Evolutionary conservation across 2,329 filamentous ascomycete species (phyloP), one percentile per base, ranked within the genome.

Genomic region (Ophiostoma piceae): DNA sequence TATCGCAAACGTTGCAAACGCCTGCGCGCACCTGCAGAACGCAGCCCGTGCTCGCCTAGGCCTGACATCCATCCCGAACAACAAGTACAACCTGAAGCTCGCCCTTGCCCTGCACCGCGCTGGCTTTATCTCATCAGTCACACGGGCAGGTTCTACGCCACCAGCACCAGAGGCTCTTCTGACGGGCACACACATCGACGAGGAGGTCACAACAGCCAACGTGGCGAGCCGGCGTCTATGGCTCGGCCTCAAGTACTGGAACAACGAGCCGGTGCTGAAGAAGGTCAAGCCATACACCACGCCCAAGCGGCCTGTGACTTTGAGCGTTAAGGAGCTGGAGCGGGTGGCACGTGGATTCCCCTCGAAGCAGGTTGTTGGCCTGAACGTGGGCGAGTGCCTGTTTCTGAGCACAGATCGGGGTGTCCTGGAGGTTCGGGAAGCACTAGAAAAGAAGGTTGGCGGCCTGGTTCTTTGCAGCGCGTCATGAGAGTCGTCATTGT

Each of bases 21-120:
- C 94, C 81, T 96, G 92, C 84, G 93, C 92, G 74, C 93, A 97
- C 82, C 85, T 97, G 70, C 92, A 95, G 79, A 97, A 97, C 83
- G 92, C 91, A 74, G 90, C 90, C 70, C 88, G 88, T 76, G 92
- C 91, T n/a, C 88, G 90, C 1, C 87, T 97, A 0, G 91, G 90
- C 74, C 84, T 96, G 67, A 97, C 94, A 41, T 96, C 92, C 8
- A 85, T 97, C 73, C 88, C 90, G 65, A 89, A 90, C 81, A 89
- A 87, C 67, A 94, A 94, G 74, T 87, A 93, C 78, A 93, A 95
- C 82, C 88, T 96, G 72, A 83, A 82, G 64, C 83, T 97, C 19
- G 85, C 88, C 68, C 85, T 95, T 26, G 90, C 91, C 51, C 85
- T 97, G 64, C 92, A 96, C 80, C 89, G 91, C 74, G 86, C 90